Evolutionary conservation across 805 yeast genomes (phyloP).

Genomic region (Candida hungchunana): DNA sequence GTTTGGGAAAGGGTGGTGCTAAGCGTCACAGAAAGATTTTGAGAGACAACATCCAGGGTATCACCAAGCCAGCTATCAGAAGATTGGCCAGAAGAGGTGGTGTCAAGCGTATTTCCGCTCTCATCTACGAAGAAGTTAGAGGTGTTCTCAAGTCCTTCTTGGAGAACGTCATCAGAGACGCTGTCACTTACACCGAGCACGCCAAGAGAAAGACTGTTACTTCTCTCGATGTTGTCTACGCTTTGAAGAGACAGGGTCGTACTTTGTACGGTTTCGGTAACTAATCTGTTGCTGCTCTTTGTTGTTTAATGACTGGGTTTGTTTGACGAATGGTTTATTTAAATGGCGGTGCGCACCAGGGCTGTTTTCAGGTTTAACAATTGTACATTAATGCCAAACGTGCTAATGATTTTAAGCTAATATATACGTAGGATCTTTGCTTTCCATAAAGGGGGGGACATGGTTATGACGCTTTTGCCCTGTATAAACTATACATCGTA

Average conservation of each 20-base stretch:
- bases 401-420: constrained; percentile 4
- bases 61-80: constrained; percentile 99
- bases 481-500: too few relatives aligned
- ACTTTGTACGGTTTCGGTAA: constrained; percentile 99
- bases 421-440: not conserved
- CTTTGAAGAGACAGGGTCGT: constrained; percentile 99
- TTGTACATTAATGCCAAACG: constrained; percentile 16
- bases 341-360: constrained; percentile 13
- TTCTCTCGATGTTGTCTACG: constrained; percentile 97
- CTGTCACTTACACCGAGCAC: constrained; percentile 99
- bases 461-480: too few relatives aligned
- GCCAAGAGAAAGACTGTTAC: constrained; percentile 99
- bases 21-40: constrained; percentile 99
- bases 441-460: too few relatives aligned
- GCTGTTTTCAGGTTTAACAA: constrained; percentile 11
- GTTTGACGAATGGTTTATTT: constrained; percentile 14
- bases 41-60: constrained; percentile 99
- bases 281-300: constrained; percentile 42
- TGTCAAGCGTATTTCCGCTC: constrained; percentile 99
- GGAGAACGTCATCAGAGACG: constrained; percentile 97
- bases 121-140: constrained; percentile 98
- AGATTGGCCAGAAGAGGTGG: constrained; percentile 99
- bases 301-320: constrained; percentile 6
- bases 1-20: constrained; percentile 99
- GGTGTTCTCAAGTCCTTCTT: constrained; percentile 93